These are phyloP conservation scores for Mycena alexandri DNA, from an alignment of 768 basidiomycete species.

Conservation along the genomic window DNA sequence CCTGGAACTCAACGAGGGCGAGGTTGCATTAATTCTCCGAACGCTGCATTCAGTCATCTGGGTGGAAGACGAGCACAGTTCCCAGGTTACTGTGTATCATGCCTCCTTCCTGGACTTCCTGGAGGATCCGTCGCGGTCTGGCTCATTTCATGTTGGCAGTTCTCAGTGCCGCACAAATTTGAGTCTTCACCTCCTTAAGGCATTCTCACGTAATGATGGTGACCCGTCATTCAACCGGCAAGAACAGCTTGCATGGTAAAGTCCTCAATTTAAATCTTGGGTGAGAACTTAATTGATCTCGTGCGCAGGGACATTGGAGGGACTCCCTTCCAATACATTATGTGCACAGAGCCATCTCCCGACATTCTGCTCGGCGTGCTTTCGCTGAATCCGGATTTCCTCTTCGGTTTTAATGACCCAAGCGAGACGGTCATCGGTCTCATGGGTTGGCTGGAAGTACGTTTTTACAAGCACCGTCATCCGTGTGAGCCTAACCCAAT, in stretches of 20 bases:
- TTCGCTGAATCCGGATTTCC: constrained; percentile 4
- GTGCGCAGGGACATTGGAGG: neutral
- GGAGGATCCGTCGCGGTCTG: constrained; percentile 7
- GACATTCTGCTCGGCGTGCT: neutral
- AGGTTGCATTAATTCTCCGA: too few species aligned
- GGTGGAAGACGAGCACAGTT: too few species aligned
- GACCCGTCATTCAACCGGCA: neutral
- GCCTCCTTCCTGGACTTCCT: too few species aligned
- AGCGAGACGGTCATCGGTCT: neutral
- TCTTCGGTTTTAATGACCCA: neutral
- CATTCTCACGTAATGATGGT: neutral
- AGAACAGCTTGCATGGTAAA: too few species aligned
- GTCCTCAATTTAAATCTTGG: neutral
- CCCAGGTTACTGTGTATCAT: too few species aligned
- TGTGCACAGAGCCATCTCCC: constrained; percentile 7
- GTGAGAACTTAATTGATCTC: neutral
- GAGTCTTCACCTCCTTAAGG: constrained; percentile 11
- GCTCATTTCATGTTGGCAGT: neutral
- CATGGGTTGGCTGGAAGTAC: constrained; percentile 1
- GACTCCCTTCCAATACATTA: neutral
- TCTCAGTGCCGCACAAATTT: constrained; percentile 11
- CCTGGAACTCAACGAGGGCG: too few species aligned
- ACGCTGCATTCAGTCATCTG: too few species aligned
- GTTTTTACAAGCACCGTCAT: neutral
- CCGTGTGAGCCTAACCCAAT: neutral